phyloP scores from a whole-genome alignment of 1,139 yeast genomes.

The Pichia sp. region DNA sequence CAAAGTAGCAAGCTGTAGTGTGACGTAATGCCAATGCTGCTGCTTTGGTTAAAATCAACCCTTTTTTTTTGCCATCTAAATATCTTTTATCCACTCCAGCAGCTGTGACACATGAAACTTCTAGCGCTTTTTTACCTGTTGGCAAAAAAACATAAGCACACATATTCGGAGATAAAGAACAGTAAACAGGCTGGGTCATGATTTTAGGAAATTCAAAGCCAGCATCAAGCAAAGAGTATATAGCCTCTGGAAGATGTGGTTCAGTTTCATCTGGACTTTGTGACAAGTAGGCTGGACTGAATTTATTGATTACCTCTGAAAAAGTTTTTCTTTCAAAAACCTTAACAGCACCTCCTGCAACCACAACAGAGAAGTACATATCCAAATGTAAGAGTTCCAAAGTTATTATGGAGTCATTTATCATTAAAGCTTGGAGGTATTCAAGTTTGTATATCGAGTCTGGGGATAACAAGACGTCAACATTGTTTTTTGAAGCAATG shows the following conservation, averaged over 20 bases:
- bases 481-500: constrained; percentile 23
- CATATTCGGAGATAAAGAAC: constrained; percentile 56
- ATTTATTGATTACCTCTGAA: constrained; percentile 25
- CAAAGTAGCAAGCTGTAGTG: constrained; percentile 64
- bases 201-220: constrained; percentile 50
- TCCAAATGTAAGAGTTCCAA: constrained; percentile 29
- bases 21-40: constrained; percentile 64
- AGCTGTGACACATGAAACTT: constrained; percentile 29
- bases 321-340: constrained; percentile 39
- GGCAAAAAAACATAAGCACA: constrained; percentile 44
- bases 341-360: constrained; percentile 43
- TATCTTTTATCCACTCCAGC: constrained; percentile 27
- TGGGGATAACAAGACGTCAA: constrained; percentile 11
- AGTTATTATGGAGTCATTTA: constrained; percentile 27
- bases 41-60: constrained; percentile 42
- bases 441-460: constrained; percentile 13
- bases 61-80: constrained; percentile 25
- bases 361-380: constrained; percentile 32
- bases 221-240: constrained; percentile 50
- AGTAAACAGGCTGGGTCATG: constrained; percentile 35
- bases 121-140: constrained; percentile 25
- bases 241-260: constrained; percentile 32
- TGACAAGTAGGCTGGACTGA: constrained; percentile 4
- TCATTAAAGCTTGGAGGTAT: constrained; percentile 22
- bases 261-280: background rate